A percentile compares a stretch with the other conserved stretches of the same genome.
Evolutionary conservation across 208 protist genomes (phyloP).

Genomic region (Leishmania arabica): DNA sequence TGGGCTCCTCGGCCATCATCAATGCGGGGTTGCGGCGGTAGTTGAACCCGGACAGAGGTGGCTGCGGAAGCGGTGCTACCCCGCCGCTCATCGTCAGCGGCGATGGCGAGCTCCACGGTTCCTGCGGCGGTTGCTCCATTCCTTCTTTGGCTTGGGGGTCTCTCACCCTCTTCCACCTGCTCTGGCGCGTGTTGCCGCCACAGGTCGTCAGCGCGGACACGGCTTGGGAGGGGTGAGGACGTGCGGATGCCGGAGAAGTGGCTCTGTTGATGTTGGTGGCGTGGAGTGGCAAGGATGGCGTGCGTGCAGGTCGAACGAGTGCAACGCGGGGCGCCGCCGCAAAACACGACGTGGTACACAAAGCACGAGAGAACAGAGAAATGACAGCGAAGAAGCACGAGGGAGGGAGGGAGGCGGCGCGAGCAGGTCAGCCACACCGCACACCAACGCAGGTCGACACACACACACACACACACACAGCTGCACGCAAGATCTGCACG

Average conservation of each 20-base stretch:
- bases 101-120: background rate
- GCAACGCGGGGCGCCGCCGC: too few relatives aligned
- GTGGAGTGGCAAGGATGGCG: background rate
- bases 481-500: too few relatives aligned
- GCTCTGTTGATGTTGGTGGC: background rate
- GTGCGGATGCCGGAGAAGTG: background rate
- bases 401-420: background rate
- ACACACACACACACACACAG: background rate
- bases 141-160: background rate
- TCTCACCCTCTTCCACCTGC: background rate
- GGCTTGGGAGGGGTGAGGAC: background rate
- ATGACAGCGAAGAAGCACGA: background rate
- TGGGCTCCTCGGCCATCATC: slow-evolving; percentile 13
- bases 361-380: too few relatives aligned
- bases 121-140: background rate
- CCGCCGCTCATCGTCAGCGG: background rate
- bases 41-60: slow-evolving; percentile 21
- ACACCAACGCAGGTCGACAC: background rate
- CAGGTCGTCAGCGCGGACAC: background rate
- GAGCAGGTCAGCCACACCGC: background rate
- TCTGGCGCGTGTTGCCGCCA: background rate
- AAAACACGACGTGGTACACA: too few relatives aligned
- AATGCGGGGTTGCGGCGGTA: slow-evolving; percentile 19
- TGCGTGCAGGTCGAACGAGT: background rate
- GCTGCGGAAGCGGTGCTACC: background rate